Evolutionary conservation across 805 yeast species (phyloP), one percentile per base, ranked within the genome.

Genomic region (Hanseniaspora guilliermondii): DNA sequence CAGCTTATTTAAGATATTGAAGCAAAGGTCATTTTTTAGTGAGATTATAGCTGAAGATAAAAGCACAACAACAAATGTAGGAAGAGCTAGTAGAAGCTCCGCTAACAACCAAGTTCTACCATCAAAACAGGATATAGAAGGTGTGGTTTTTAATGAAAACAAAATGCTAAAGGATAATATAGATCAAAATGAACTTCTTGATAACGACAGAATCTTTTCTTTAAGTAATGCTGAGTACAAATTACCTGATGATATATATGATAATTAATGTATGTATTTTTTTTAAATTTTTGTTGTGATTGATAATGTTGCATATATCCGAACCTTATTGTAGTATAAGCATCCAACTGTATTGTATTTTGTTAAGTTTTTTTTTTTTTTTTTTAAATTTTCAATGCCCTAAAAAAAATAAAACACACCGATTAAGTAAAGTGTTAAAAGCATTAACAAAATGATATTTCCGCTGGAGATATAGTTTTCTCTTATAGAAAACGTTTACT

Each of bases 201-300:
- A 54, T 36, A 30, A 44, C 11, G 53, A 48, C 11, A 48, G 56
- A 17, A 37, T 54, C 2, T 54, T 54, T 17, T 54, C 56, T 0
- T 17, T 54, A 17, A 54, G 56, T 16, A 54, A 48, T 33, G 49
- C 48, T 21, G 49, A 46, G 21, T 53, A 53, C 19, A 39, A 47
- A 37, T 17, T 32, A n/a, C 36, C 40, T 4, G 45, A 47, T 32
- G 55, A 52, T 35, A 14, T 25, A 16, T 49, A 49, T 27, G 30
- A 35, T 24, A 42, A 27, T 14, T 25, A 17, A 27, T 6, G 19
- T 1, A n/a, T n/a, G n/a, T n/a, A n/a, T n/a, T n/a, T n/a, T n/a
- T n/a, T n/a, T n/a, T n/a, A n/a, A n/a, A n/a, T n/a, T n/a, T n/a
- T n/a, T n/a, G n/a, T n/a, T n/a, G 32, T 27, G 9, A 12, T 27